phyloP scores from a whole-genome alignment of 768 basidiomycete species.

The Pulveroboletus sp. region DNA sequence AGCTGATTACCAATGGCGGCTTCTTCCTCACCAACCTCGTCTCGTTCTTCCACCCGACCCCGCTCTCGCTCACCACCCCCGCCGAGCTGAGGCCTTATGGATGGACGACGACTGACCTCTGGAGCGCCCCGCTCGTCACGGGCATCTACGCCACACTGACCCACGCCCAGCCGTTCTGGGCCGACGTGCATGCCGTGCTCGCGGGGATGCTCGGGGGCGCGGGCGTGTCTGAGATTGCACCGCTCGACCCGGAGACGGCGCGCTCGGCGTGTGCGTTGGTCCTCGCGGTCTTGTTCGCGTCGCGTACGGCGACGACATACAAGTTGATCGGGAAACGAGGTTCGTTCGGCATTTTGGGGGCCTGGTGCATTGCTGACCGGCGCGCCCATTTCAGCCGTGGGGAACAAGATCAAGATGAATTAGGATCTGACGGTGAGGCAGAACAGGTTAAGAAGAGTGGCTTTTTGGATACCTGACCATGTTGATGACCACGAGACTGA shows the following conservation, averaged over 20 bases:
- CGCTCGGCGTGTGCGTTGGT: slow-evolving; percentile 69
- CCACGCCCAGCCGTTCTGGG: slow-evolving; percentile 85
- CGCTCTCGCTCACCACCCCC: slow-evolving; percentile 68
- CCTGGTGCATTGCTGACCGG: too few relatives aligned
- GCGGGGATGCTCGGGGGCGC: slow-evolving; percentile 42
- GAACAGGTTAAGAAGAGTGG: not conserved
- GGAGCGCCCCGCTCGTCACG: slow-evolving; percentile 78
- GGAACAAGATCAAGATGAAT: slow-evolving; percentile 30
- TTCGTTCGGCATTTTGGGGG: too few relatives aligned
- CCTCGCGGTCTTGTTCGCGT: slow-evolving; percentile 56
- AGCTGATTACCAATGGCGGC: slow-evolving; percentile 75
- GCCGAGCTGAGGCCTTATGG: slow-evolving; percentile 77
- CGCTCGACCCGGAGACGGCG: slow-evolving; percentile 61
- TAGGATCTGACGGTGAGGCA: not conserved
- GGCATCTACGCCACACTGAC: slow-evolving; percentile 78
- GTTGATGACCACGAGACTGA: not conserved
- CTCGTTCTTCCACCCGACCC: slow-evolving; percentile 70
- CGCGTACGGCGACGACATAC: slow-evolving; percentile 65
- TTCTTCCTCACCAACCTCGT: slow-evolving; percentile 76
- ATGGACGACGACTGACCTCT: slow-evolving; percentile 82
- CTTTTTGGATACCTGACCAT: slow-evolving; percentile 1
- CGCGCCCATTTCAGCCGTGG: slow-evolving; percentile 9
- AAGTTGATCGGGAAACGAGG: slow-evolving; percentile 22
- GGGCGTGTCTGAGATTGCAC: slow-evolving; percentile 31
- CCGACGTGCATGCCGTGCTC: slow-evolving; percentile 49